Conservation (phyloP, 192 early-diverging fungal species). For the Jimgerdemannia lactiflua region DNA sequence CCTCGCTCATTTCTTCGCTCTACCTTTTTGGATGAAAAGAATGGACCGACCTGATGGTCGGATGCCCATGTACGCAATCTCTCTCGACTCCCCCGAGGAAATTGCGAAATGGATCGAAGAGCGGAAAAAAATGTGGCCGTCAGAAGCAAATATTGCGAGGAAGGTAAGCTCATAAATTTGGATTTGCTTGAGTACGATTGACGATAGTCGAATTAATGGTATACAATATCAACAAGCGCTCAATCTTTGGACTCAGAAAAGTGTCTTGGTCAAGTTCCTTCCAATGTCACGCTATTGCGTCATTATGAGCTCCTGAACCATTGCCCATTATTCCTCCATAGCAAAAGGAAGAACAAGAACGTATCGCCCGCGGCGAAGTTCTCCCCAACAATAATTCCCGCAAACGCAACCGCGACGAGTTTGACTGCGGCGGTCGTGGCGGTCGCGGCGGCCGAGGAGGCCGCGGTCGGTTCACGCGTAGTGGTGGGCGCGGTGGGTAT, state of each 20-base stretch:
- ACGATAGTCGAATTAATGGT: too few species aligned
- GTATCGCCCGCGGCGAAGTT: slow-evolving; percentile 27
- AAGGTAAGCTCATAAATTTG: slow-evolving; percentile 41
- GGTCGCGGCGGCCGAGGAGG: too few species aligned
- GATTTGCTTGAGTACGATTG: background rate
- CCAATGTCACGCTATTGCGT: too few species aligned
- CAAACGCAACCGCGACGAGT: background rate
- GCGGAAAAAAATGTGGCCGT: slow-evolving; percentile 77
- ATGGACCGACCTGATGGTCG: background rate
- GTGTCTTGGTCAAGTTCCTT: too few species aligned
- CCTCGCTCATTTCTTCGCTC: background rate
- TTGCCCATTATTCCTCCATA: slow-evolving; percentile 5
- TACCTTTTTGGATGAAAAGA: background rate
- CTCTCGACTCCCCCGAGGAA: slow-evolving; percentile 63
- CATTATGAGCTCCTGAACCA: background rate
- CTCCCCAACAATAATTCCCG: slow-evolving; percentile 10
- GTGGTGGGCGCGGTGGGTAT: background rate
- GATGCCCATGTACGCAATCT: background rate
- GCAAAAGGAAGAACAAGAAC: slow-evolving; percentile 33
- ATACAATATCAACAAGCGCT: too few species aligned
- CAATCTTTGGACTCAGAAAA: too few species aligned
- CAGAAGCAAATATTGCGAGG: slow-evolving; percentile 57
- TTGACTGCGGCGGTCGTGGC: background rate
- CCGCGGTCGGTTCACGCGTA: background rate
- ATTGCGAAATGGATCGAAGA: slow-evolving; percentile 83